A percentile compares a stretch with the other conserved stretches of the same genome.
These are phyloP conservation scores for Fusarium sp. DNA, from an alignment of 2,329 filamentous ascomycete species.

Conservation along the genomic window DNA sequence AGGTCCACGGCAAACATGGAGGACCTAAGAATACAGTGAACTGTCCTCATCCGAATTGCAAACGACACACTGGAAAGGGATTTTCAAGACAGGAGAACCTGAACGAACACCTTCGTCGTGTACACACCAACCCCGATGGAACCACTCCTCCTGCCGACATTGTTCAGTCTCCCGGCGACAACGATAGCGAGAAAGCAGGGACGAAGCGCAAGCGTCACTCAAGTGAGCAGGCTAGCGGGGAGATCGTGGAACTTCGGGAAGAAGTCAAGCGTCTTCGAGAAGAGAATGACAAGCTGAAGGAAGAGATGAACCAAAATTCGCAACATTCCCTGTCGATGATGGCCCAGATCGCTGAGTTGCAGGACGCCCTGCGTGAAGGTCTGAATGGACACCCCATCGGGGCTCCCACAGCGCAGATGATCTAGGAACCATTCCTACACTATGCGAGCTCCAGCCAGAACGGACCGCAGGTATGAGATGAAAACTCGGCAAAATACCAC, in stretches of 20 bases:
- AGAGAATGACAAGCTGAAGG: conserved; percentile 72
- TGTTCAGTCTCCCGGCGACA: conserved; percentile 60
- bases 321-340: conserved; percentile 63
- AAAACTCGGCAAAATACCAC: conserved; percentile 10
- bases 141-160: conserved; percentile 53
- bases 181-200: conserved; percentile 61
- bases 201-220: conserved; percentile 63
- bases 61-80: conserved; percentile 86
- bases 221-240: conserved; percentile 54
- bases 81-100: conserved; percentile 96
- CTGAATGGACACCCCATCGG: conserved; percentile 51
- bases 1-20: conserved; percentile 92
- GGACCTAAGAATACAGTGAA: conserved; percentile 88
- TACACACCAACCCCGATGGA: conserved; percentile 73
- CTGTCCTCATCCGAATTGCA: conserved; percentile 89
- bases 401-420: conserved; percentile 59
- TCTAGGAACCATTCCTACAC: conserved; percentile 45
- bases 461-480: neutral
- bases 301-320: conserved; percentile 63
- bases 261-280: conserved; percentile 76
- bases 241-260: conserved; percentile 69
- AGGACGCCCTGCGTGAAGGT: conserved; percentile 58
- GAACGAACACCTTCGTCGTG: conserved; percentile 90
- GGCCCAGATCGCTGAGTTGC: conserved; percentile 62
- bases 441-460: neutral